Evolutionary conservation across 2,329 filamentous ascomycete species (phyloP).

Genomic region (Fusarium sp.): DNA sequence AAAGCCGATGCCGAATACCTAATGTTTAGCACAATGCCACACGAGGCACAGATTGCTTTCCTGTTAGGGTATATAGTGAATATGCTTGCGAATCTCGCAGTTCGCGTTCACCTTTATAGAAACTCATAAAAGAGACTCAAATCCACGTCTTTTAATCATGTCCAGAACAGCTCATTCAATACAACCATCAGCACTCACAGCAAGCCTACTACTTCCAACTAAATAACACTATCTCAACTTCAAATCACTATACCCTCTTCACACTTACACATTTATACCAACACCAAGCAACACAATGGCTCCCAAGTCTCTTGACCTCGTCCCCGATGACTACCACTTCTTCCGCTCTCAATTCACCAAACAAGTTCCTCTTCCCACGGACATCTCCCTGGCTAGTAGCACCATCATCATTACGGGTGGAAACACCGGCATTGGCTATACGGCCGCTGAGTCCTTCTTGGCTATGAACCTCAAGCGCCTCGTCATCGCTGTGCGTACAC

Average conservation of each 20-base stretch:
- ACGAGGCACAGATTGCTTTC: conserved; percentile 31
- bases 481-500: conserved; percentile 62
- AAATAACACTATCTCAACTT: not conserved
- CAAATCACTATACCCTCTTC: not conserved
- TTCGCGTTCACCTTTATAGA: not conserved
- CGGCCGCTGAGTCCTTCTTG: conserved; percentile 58
- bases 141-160: not conserved
- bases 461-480: conserved; percentile 57
- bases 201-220: not conserved
- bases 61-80: conserved; percentile 11
- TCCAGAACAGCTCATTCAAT: conserved; percentile 8
- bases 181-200: not conserved
- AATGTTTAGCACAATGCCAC: not conserved
- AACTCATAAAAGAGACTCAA: conserved; percentile 18
- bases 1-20: not conserved
- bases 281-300: conserved; percentile 27
- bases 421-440: conserved; percentile 64
- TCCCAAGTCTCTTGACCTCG: conserved; percentile 44
- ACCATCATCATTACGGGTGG: conserved; percentile 64
- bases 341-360: conserved; percentile 49
- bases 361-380: conserved; percentile 36
- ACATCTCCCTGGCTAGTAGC: conserved; percentile 51
- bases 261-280: not conserved
- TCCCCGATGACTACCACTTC: conserved; percentile 40
- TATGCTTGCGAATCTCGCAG: not conserved